Evolutionary conservation across 768 basidiomycete species (phyloP), one percentile per base, ranked within the genome.

Genomic region (Xerocomus brunneocitrinus): DNA sequence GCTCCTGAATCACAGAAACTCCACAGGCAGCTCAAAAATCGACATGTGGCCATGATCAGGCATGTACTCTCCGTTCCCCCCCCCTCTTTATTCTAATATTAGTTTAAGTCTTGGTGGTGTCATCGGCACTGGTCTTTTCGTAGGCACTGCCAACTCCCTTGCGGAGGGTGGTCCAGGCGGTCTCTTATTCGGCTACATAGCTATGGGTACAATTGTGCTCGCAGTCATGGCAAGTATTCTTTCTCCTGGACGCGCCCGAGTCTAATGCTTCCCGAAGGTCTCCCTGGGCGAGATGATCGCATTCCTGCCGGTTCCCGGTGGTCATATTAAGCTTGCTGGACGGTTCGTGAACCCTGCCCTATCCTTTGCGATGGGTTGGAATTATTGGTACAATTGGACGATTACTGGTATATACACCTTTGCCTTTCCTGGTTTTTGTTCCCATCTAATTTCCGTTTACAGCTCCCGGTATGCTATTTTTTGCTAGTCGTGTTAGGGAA

Each of bases 41-140:
- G 89, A 14, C 89, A 91, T 65, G 77, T 91, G 54, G 85, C 88
- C 47, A 89, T 90, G 87, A 89, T 90, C 59, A 88, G 87, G 85
- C 76, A 48, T 45, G 70, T 57, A 8, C 10, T 27, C 6, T 25
- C 24, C 28, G 7, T 32, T 3, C 4, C 36, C 27, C 6, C n/a
- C 4, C 10, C 27, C 4, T 6, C 28, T 41, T 28, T 9, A 31
- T 41, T 54, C 52, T 58, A 7, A 62, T n/a, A 25, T 8, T 40
- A 30, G 1, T 53, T 22, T 49, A 84, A 19, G 82, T 76, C 83
- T 84, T 49, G 81, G 80, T 43, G 83, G 83, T 64, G 82, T 82
- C 53, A 73, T 68, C 22, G 63, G 78, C 47, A 82, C 80, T 52
- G 84, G 85, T 58, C 73, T 87, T 13, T 90, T 89, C 68, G 66